phyloP scores from a whole-genome alignment of 2,329 filamentous ascomycete genomes.

The Pseudogymnoascus sp. region DNA sequence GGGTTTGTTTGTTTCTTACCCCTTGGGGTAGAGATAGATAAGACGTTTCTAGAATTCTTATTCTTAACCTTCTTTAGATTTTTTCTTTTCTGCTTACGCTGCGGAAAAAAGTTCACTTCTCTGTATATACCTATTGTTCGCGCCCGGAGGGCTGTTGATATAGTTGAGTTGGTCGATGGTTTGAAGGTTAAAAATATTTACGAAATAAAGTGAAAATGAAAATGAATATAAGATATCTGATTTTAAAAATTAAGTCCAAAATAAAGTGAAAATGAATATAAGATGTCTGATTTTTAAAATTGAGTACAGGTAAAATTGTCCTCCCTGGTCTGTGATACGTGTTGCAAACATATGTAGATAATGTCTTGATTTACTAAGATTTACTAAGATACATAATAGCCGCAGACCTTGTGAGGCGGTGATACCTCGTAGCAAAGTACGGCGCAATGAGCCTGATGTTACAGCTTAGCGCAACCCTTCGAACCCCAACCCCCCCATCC shows the following conservation, averaged over 20 bases:
- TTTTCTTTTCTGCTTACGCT: neutral
- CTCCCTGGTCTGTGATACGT: neutral
- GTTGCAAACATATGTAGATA: neutral
- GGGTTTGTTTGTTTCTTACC: neutral
- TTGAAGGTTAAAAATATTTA: neutral
- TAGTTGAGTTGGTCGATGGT: neutral
- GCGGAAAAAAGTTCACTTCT: neutral
- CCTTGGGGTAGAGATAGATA: neutral
- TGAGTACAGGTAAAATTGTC: neutral
- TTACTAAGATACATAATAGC: neutral
- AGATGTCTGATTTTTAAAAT: neutral
- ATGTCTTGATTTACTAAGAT: neutral
- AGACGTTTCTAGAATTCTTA: neutral
- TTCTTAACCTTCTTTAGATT: neutral
- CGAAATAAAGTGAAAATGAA: neutral
- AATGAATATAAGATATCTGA: neutral
- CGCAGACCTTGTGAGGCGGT: neutral
- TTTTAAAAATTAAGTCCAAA: neutral
- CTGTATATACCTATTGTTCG: slow-evolving; percentile 7
- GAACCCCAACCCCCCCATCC: neutral
- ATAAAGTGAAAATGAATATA: neutral
- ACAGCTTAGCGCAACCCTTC: neutral
- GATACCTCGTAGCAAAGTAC: neutral
- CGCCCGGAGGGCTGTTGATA: neutral
- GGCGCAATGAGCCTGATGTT: neutral